Evolutionary conservation across 2,329 filamentous ascomycete genomes (phyloP).

Genomic region (Cercospora canescens): DNA sequence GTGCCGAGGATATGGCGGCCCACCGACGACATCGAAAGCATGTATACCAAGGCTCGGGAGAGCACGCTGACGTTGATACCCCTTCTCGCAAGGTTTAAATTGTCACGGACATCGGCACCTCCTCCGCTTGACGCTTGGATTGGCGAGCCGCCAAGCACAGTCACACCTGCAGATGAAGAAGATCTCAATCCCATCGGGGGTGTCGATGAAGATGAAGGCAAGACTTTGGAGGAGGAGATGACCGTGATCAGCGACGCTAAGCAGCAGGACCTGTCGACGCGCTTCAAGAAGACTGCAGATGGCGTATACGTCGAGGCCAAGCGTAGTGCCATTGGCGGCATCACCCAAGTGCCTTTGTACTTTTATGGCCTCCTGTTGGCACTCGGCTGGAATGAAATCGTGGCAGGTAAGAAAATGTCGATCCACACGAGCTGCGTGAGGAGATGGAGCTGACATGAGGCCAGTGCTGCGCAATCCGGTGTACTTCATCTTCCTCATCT

Average conservation of each 20-base stretch:
- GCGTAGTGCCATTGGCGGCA: slow-evolving; percentile 90
- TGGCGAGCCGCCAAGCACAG: slow-evolving; percentile 71
- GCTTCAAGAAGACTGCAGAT: slow-evolving; percentile 98
- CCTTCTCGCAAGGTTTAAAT: slow-evolving; percentile 78
- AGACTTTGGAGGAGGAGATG: slow-evolving; percentile 94
- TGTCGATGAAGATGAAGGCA: slow-evolving; percentile 83
- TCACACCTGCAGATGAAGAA: slow-evolving; percentile 82
- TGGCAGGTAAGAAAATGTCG: slow-evolving; percentile 70
- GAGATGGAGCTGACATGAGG: background rate
- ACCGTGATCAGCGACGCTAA: slow-evolving; percentile 89
- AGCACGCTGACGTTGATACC: slow-evolving; percentile 90
- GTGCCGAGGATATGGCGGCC: slow-evolving; percentile 97
- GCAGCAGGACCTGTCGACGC: slow-evolving; percentile 83
- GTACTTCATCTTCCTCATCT: slow-evolving; percentile 84
- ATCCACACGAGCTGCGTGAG: background rate
- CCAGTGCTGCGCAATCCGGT: slow-evolving; percentile 89
- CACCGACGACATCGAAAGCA: slow-evolving; percentile 92
- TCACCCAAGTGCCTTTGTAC: slow-evolving; percentile 90
- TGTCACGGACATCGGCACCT: slow-evolving; percentile 70
- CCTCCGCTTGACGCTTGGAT: slow-evolving; percentile 86
- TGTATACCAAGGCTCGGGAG: slow-evolving; percentile 89
- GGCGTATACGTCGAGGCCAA: slow-evolving; percentile 98
- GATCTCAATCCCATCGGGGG: slow-evolving; percentile 87
- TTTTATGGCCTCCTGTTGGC: slow-evolving; percentile 89
- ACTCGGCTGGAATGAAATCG: slow-evolving; percentile 97